Evolutionary conservation across 139 green algal species (phyloP).

Genomic region (Chlorella sorokiniana): DNA sequence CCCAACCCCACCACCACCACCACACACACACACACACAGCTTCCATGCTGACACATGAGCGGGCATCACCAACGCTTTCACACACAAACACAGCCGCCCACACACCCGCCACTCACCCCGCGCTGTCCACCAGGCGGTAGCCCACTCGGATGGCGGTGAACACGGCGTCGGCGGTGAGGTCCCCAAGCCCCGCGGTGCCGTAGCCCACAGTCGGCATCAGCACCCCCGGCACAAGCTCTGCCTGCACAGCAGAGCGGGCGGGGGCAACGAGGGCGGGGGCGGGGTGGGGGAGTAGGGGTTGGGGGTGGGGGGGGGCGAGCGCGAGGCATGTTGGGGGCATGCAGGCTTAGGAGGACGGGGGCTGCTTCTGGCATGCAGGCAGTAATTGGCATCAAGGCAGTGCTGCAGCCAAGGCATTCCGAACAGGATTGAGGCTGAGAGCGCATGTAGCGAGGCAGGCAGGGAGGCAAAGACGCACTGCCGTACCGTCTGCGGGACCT

Average conservation of each 20-base stretch:
- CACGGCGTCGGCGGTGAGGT: conserved; percentile 60
- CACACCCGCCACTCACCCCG: conserved; percentile 49
- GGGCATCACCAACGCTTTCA: background rate
- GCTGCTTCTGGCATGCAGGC: no score
- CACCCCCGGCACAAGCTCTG: conserved; percentile 55
- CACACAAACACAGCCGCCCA: background rate
- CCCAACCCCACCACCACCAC: no score
- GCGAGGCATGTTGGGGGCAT: no score
- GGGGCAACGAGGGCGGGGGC: background rate
- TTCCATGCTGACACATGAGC: background rate
- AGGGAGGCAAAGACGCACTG: background rate
- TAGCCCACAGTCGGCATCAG: conserved; percentile 78
- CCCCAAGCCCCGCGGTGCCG: conserved; percentile 77
- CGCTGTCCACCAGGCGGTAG: conserved; percentile 76
- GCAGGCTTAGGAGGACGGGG: no score
- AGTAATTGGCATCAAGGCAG: no score
- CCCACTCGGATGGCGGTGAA: conserved; percentile 59
- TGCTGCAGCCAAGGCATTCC: no score
- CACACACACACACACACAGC: no score
- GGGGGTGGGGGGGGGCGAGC: no score
- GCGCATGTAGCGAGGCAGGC: background rate
- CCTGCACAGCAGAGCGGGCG: background rate
- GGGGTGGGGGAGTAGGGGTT: background rate
- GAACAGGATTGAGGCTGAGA: no score
- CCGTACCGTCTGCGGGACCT: conserved; percentile 19